Conservation (phyloP, 202 grass and related monocot species). For the Digitaria exilis region DNA sequence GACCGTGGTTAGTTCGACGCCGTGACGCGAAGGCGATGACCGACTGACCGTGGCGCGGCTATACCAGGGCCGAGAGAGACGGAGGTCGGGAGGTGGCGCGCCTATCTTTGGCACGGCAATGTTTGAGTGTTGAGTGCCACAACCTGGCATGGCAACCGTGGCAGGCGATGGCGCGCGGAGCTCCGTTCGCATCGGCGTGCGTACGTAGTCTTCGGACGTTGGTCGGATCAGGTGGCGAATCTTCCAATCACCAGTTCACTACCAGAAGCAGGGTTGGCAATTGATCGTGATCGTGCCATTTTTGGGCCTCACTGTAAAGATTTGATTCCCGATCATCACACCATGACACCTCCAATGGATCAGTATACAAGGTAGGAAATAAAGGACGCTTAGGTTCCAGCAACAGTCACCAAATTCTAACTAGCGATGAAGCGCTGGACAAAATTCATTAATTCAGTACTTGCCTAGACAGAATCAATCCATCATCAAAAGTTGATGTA, state of each 20-base stretch:
- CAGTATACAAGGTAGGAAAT: no score
- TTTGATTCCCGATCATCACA: no score
- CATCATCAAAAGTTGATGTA: background rate
- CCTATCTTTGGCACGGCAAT: constrained; percentile 38
- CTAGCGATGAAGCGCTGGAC: no score
- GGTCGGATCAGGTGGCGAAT: background rate
- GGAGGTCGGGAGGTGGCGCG: constrained; percentile 19
- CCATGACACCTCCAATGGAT: no score
- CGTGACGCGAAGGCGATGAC: background rate
- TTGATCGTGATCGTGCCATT: no score
- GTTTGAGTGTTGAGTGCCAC: background rate
- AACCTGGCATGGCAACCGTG: background rate
- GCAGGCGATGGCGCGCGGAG: constrained; percentile 14
- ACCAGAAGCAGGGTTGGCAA: no score
- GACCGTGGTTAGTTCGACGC: constrained; percentile 5
- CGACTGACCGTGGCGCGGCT: constrained; percentile 22
- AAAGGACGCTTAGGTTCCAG: no score
- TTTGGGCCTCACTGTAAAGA: no score
- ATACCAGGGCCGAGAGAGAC: constrained; percentile 26
- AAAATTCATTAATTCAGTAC: background rate
- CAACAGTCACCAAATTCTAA: no score
- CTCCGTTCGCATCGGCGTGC: background rate
- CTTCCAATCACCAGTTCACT: no score
- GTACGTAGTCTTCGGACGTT: background rate
- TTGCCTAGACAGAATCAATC: background rate